phyloP scores from a whole-genome alignment of 768 basidiomycete species.

The Fibroporia radiculosa region DNA sequence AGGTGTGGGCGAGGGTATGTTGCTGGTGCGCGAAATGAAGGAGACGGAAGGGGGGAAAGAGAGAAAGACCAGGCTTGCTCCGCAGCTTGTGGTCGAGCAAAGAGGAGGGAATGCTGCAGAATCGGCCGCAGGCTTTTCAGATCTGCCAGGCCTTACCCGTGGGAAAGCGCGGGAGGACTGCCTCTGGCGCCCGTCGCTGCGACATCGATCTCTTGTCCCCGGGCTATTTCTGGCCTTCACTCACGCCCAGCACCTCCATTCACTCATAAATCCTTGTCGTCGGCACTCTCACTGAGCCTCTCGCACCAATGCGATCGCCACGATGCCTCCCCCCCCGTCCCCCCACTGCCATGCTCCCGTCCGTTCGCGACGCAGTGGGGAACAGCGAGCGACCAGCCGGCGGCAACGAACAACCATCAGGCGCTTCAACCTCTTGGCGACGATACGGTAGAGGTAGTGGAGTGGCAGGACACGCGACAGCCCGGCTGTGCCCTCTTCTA shows the following conservation, averaged over 20 bases:
- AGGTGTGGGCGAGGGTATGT: conserved; percentile 15
- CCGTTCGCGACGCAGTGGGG: too few species aligned
- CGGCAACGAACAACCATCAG: too few species aligned
- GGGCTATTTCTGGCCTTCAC: conserved; percentile 1
- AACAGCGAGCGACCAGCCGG: too few species aligned
- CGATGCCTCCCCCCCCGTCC: background rate
- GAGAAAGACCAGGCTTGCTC: conserved; percentile 5
- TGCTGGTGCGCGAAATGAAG: background rate
- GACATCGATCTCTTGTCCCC: background rate
- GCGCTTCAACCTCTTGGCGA: too few species aligned
- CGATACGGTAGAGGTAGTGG: too few species aligned
- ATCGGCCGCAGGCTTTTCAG: conserved; percentile 4
- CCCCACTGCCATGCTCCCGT: background rate
- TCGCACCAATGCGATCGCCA: background rate
- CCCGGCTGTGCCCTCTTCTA: too few species aligned
- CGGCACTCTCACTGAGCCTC: too few species aligned
- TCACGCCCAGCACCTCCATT: background rate
- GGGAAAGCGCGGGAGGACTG: background rate
- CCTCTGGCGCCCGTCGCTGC: background rate
- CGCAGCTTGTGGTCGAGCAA: conserved; percentile 5
- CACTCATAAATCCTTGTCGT: too few species aligned
- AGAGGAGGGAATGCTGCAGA: background rate
- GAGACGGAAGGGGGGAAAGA: background rate
- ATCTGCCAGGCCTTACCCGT: background rate
- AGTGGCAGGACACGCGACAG: too few species aligned